Base-by-base conservation (phyloP, 768 basidiomycete species). In the Lyophyllum shimeji region DNA sequence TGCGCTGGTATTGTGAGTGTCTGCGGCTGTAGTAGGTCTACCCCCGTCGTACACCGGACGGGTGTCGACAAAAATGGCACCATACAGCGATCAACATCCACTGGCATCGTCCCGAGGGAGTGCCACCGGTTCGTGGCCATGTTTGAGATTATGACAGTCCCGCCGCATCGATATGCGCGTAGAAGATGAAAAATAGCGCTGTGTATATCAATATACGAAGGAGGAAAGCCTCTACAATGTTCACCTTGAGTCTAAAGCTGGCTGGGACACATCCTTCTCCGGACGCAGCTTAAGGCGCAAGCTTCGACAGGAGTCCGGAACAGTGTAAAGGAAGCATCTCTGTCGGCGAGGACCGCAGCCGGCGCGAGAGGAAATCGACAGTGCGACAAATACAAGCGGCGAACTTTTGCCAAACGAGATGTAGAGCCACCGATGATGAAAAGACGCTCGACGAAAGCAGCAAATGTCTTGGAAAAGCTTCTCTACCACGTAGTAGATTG, bases 281-380 rank as follows among this genome's bases (percentile, higher is more conserved):
- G n/a, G 94, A 75, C 2, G 80, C 88, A 5, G 70, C 68, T 65
- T 85, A 83, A 62, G 94, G 69, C 1, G 85, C 88, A 7, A 90
- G 67, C 68, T 93, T 92, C 31, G 81, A 80, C n/a, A 79, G 76
- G 64, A 93, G 90, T 4, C 91, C 91, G 2, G 88, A 83, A 63
- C 92, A 94, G 66, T 94, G 93, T 84, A 94, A 88, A 0, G 91
- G 92, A 0, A 93, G 75, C 43, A 93, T 69, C 59, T 87, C 92
- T 1, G 76, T 78, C 0, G 89, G 90, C 0, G 82, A 68, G 11
- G 90, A 89, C 7, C 72, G 66, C 27, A 93, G 70, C 51, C 77
- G 63, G n/a, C 76, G 71, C 0, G 86, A 78, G 31, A 94, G 71
- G 68, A 90, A 93, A 11, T 86, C 69, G 50, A 93, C 82, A 0